These are phyloP conservation scores for Cladophialophora psammophila DNA, from an alignment of 2,329 filamentous ascomycete genomes.

Conservation along the genomic window DNA sequence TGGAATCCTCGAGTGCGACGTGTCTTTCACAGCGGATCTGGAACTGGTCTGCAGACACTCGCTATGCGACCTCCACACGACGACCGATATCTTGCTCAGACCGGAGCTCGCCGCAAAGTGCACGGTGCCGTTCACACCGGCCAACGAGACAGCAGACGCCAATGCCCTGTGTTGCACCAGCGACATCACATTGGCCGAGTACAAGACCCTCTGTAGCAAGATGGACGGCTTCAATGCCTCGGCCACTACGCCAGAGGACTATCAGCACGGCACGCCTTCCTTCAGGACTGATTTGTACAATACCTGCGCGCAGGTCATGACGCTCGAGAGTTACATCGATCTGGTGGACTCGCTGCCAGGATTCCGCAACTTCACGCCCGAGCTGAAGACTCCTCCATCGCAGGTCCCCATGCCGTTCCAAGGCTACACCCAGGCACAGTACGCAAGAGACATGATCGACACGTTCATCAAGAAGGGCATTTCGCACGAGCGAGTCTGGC, in stretches of 20 bases:
- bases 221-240: constrained; percentile 70
- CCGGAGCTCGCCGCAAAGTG: constrained; percentile 71
- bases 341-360: constrained; percentile 63
- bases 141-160: constrained; percentile 60
- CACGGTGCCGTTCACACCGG: constrained; percentile 66
- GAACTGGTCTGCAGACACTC: constrained; percentile 73
- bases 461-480: constrained; percentile 64
- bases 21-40: constrained; percentile 70
- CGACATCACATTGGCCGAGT: constrained; percentile 73
- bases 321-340: constrained; percentile 68
- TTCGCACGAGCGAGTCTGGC: constrained; percentile 62
- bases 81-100: constrained; percentile 69
- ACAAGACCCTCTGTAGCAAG: constrained; percentile 72
- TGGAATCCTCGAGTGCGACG: constrained; percentile 72
- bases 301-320: constrained; percentile 66
- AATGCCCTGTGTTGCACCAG: constrained; percentile 73
- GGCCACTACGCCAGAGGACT: constrained; percentile 64
- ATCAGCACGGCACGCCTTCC: constrained; percentile 64
- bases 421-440: constrained; percentile 70
- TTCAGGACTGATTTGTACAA: constrained; percentile 39
- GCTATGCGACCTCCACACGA: constrained; percentile 72
- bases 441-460: constrained; percentile 70
- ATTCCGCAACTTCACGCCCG: constrained; percentile 67
- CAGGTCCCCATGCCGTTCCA: constrained; percentile 74
- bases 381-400: constrained; percentile 68